Conservation (phyloP, 768 basidiomycete genomes). For the Tephrocybe sp. region DNA sequence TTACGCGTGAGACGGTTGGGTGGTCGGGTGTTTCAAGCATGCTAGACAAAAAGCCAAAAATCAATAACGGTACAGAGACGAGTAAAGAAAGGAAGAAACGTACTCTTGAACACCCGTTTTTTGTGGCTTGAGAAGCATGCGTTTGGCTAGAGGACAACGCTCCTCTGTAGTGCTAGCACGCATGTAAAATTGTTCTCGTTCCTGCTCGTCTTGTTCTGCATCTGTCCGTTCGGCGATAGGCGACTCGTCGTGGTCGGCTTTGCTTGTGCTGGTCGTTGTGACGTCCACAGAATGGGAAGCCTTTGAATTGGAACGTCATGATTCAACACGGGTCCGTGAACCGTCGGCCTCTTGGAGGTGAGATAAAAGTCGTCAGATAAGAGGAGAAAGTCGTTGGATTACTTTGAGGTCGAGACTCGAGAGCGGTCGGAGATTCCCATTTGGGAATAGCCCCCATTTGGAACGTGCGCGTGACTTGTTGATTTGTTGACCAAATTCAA, state of each 20-base stretch:
- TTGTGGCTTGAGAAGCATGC: conserved; percentile 58
- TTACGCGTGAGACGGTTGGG: conserved; percentile 57
- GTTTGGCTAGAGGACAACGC: conserved; percentile 55
- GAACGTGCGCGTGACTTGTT: too few species aligned
- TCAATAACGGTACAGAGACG: conserved; percentile 14
- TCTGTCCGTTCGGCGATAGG: conserved; percentile 34
- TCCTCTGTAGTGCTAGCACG: conserved; percentile 25
- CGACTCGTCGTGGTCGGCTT: conserved; percentile 43
- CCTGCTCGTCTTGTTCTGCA: conserved; percentile 20
- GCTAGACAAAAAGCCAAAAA: conserved; percentile 31
- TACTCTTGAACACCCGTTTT: conserved; percentile 73
- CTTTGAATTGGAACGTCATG: conserved; percentile 26
- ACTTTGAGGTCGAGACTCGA: too few species aligned
- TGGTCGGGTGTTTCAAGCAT: conserved; percentile 62
- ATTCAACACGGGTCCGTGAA: conserved; percentile 72
- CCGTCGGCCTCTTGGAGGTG: conserved; percentile 61
- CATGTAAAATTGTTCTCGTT: conserved; percentile 18
- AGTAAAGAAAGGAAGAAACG: conserved; percentile 21
- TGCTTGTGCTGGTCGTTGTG: conserved; percentile 49
- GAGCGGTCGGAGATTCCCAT: too few species aligned
- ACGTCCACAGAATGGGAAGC: conserved; percentile 32
- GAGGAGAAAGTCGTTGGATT: too few species aligned
- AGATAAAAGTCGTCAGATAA: too few species aligned
- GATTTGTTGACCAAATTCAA: too few species aligned
- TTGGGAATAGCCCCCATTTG: too few species aligned